phyloP scores from a whole-genome alignment of 129 eudicot species.

The Calendula officinalis region DNA sequence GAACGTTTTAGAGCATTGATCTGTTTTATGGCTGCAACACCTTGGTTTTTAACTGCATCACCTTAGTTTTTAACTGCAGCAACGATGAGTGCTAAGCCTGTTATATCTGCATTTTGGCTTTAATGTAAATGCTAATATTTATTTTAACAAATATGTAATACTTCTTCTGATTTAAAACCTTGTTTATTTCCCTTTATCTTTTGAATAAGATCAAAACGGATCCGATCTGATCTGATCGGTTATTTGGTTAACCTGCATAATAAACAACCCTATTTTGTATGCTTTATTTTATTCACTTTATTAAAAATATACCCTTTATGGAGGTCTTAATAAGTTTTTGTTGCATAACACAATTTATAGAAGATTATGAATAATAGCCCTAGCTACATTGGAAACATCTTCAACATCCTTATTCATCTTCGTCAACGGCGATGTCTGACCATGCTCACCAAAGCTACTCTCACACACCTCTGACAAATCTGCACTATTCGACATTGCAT shows the following conservation, averaged over 20 bases:
- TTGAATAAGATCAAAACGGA: too few species aligned
- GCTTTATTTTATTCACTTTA: too few species aligned
- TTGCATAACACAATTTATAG: conserved; percentile 9
- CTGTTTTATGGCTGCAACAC: not conserved
- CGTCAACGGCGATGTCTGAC: conserved; percentile 23
- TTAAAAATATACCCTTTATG: too few species aligned
- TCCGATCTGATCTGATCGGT: too few species aligned
- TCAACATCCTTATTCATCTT: conserved; percentile 14
- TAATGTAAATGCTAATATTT: too few species aligned
- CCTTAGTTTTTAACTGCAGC: too few species aligned
- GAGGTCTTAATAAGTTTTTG: too few species aligned
- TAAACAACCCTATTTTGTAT: too few species aligned
- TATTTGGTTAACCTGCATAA: too few species aligned
- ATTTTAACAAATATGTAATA: too few species aligned
- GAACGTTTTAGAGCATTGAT: not conserved
- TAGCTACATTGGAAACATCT: conserved; percentile 37
- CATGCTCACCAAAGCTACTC: conserved; percentile 25
- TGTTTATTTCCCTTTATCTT: too few species aligned
- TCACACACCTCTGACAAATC: conserved; percentile 36
- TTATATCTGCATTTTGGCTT: not conserved
- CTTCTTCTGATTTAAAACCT: too few species aligned
- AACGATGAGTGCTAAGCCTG: not conserved
- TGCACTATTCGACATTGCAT: conserved; percentile 40
- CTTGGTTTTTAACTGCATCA: not conserved
- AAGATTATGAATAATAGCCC: conserved; percentile 37